These are phyloP conservation scores for Coemansia javaensis DNA, from an alignment of 192 early-diverging fungal genomes.

Conservation along the genomic window DNA sequence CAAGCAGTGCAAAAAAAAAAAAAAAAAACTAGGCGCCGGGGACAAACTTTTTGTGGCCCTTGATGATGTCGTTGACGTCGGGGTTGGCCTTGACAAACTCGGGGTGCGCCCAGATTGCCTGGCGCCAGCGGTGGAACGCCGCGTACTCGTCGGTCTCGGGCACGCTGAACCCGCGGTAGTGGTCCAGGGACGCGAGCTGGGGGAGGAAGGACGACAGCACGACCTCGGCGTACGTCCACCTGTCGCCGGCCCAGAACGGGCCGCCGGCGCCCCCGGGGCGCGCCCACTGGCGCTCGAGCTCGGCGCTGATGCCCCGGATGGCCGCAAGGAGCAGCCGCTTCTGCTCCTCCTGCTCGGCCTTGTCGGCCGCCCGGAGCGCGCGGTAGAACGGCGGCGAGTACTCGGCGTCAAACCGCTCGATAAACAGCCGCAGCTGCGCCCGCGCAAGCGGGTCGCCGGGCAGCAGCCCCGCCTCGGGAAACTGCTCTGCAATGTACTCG, in stretches of 20 bases:
- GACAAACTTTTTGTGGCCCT: slow-evolving; percentile 19
- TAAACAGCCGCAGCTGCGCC: slow-evolving; percentile 42
- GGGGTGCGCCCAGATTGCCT: slow-evolving; percentile 18
- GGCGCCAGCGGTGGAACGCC: slow-evolving; percentile 22
- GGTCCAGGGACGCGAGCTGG: slow-evolving; percentile 4
- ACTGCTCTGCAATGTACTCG: slow-evolving; percentile 62
- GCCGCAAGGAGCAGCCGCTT: slow-evolving; percentile 10
- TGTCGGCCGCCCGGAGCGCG: neutral
- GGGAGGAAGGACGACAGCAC: slow-evolving; percentile 14
- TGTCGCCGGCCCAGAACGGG: slow-evolving; percentile 22
- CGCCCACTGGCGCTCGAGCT: slow-evolving; percentile 26
- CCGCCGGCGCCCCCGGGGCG: slow-evolving; percentile 24
- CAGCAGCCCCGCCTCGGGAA: slow-evolving; percentile 50
- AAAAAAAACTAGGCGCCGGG: too few relatives aligned
- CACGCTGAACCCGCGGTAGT: slow-evolving; percentile 20
- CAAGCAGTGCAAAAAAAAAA: too few relatives aligned
- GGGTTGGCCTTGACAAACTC: slow-evolving; percentile 16
- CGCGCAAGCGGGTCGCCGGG: slow-evolving; percentile 20
- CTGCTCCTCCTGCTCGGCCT: slow-evolving; percentile 16
- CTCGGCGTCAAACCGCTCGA: slow-evolving; percentile 15
- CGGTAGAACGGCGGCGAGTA: slow-evolving; percentile 16
- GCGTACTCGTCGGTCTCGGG: slow-evolving; percentile 36
- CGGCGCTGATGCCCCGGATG: slow-evolving; percentile 8
- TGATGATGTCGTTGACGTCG: slow-evolving; percentile 8
- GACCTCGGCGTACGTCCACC: slow-evolving; percentile 25